These are phyloP conservation scores for Chrysoporthe cubensis DNA, from an alignment of 2,329 filamentous ascomycete species.

Conservation along the genomic window DNA sequence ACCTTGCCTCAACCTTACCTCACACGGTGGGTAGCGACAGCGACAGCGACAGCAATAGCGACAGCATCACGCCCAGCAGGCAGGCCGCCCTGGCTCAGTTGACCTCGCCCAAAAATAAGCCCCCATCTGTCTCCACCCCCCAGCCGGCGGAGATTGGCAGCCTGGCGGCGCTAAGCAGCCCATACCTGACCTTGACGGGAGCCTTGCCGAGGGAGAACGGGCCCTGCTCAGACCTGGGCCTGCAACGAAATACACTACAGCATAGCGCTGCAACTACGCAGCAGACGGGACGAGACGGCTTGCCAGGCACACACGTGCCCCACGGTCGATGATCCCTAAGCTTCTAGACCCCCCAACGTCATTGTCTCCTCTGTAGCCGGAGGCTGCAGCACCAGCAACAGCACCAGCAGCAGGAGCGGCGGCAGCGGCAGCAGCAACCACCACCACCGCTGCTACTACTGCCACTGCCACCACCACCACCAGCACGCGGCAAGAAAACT, in stretches of 20 bases:
- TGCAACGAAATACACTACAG: too few species aligned
- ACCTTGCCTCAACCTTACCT: too few species aligned
- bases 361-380: conserved; percentile 11
- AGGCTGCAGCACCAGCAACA: not conserved
- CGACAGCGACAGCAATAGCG: too few species aligned
- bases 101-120: not conserved
- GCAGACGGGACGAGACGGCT: not conserved
- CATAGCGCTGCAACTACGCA: too few species aligned
- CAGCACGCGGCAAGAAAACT: conserved; percentile 21
- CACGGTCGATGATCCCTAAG: not conserved
- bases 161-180: not conserved
- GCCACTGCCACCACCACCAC: not conserved
- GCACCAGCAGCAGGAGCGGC: not conserved
- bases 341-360: conserved; percentile 23
- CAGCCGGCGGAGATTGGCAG: not conserved
- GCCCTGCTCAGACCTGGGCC: too few species aligned
- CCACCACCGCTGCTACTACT: not conserved
- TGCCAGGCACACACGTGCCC: conserved; percentile 1
- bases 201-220: too few species aligned
- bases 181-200: too few species aligned
- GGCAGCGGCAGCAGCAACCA: not conserved
- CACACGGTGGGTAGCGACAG: too few species aligned
- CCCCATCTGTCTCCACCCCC: not conserved
- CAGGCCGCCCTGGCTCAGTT: too few species aligned
- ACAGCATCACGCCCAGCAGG: too few species aligned